A percentile compares a stretch with the other conserved stretches of the same genome.
These are phyloP conservation scores for Chytridiales sp. DNA, from an alignment of 371 early-diverging fungal genomes.

Conservation along the genomic window DNA sequence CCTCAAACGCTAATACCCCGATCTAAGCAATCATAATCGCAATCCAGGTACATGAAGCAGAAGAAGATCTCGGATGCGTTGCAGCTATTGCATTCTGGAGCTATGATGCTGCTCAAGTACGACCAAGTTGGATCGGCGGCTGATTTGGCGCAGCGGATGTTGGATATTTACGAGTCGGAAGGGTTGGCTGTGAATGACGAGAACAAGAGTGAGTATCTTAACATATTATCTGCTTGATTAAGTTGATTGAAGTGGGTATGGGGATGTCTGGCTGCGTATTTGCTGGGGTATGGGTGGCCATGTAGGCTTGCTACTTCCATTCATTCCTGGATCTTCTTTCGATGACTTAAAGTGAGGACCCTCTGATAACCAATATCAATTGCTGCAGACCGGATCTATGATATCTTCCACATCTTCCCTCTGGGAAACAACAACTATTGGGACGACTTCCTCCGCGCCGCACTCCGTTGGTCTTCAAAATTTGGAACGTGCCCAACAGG, in stretches of 20 bases:
- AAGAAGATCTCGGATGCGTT: constrained; percentile 75
- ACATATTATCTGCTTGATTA: not conserved
- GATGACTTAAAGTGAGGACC: no score
- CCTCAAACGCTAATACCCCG: not conserved
- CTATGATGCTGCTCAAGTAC: constrained; percentile 71
- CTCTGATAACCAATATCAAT: not conserved
- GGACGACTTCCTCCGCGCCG: constrained; percentile 32
- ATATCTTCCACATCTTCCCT: constrained; percentile 43
- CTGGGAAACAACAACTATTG: constrained; percentile 25
- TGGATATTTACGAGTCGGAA: constrained; percentile 75
- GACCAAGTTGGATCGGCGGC: constrained; percentile 81
- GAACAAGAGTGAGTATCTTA: constrained; percentile 54
- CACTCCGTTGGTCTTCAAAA: constrained; percentile 66
- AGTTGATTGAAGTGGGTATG: constrained; percentile 4
- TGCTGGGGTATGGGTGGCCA: not conserved
- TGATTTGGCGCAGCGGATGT: constrained; percentile 77
- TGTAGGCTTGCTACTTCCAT: no score
- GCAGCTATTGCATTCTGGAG: constrained; percentile 68
- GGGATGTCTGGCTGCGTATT: not conserved
- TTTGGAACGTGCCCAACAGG: constrained; percentile 63
- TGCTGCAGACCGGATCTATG: constrained; percentile 20
- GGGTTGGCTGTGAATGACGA: constrained; percentile 69
- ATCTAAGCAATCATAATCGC: not conserved
- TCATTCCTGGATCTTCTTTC: no score
- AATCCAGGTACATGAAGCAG: constrained; percentile 75